Percentiles rank a stretch among this genome's conserved stretches.
Conservation (phyloP, 2,329 filamentous ascomycete species). For the Stromatinia cepivora region DNA sequence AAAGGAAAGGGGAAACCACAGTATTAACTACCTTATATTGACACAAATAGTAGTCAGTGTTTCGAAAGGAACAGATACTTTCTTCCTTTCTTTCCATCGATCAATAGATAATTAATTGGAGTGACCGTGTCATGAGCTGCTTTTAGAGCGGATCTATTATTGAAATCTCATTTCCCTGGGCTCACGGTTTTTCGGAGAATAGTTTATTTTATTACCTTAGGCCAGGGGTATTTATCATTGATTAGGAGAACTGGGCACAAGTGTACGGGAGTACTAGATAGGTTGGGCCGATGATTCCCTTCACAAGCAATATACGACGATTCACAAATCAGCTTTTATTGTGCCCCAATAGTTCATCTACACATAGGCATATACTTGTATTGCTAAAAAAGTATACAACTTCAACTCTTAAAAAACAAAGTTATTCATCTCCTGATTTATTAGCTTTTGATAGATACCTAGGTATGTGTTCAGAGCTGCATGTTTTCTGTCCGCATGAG, state of each 20-base stretch:
- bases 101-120: slow-evolving; percentile 19
- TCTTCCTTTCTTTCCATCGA: not conserved
- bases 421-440: too few relatives aligned
- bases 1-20: slow-evolving; percentile 7
- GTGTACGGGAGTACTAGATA: too few relatives aligned
- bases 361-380: too few relatives aligned
- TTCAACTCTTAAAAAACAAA: too few relatives aligned
- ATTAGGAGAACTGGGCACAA: not conserved
- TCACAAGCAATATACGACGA: too few relatives aligned
- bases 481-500: too few relatives aligned
- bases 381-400: too few relatives aligned
- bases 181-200: not conserved
- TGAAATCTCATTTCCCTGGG: slow-evolving; percentile 14
- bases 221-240: not conserved
- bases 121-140: slow-evolving; percentile 16
- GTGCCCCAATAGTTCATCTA: too few relatives aligned
- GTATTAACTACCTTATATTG: not conserved
- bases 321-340: too few relatives aligned
- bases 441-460: too few relatives aligned
- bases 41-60: not conserved
- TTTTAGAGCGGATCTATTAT: slow-evolving; percentile 14
- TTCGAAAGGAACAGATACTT: slow-evolving; percentile 8
- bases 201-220: slow-evolving; percentile 3
- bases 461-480: too few relatives aligned
- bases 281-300: too few relatives aligned